Evolutionary conservation across 371 early-diverging fungal genomes (phyloP), one percentile per base, ranked within the genome.

Genomic region (Rhizopus microsporus): DNA sequence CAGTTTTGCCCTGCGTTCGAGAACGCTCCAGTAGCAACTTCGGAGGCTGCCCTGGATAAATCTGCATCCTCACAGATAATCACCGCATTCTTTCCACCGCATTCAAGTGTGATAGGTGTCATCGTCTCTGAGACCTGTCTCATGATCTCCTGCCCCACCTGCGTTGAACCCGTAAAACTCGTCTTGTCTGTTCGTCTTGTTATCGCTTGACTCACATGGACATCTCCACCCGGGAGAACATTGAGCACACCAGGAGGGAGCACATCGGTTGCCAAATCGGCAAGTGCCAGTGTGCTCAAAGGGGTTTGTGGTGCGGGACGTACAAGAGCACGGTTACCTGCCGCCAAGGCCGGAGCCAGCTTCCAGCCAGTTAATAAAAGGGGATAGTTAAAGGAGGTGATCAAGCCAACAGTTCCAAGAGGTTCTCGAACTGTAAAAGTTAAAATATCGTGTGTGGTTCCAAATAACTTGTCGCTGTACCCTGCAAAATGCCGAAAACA

Each of bases 71-170:
- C 76, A 65, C 86, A 85, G 1, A 95, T 87, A 55, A 94, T 87
- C 29, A 84, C 82, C 0, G 94, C 88, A 51, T 87, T 88, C 74
- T 96, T 96, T 38, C 96, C 96, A 49, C 96, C 95, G 29, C 95
- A 87, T 71, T 96, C 95, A 15, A 96, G 79, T 1, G 89, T 82
- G 15, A 89, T 71, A 1, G 82, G 69, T 49, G 84, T 85, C 35
- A 93, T 76, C 30, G 75, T 74, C 30, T 74, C 75, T 2, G 91
- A 85, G n/a, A 88, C 82, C 4, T 78, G 76, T 9, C 75, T 75
- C 75, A 89, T 80, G 59, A 95, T 86, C 30, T 76, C 72, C 56
- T 90, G 87, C 16, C 95, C 92, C n/a, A 80, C 84, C 2, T 40
- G 56, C 3, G 89, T 88, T 0, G 88, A 89, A 12, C 97, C 97